Evolutionary conservation across 75 land plant species (phyloP).

Genomic region (Cupressus sempervirens): DNA sequence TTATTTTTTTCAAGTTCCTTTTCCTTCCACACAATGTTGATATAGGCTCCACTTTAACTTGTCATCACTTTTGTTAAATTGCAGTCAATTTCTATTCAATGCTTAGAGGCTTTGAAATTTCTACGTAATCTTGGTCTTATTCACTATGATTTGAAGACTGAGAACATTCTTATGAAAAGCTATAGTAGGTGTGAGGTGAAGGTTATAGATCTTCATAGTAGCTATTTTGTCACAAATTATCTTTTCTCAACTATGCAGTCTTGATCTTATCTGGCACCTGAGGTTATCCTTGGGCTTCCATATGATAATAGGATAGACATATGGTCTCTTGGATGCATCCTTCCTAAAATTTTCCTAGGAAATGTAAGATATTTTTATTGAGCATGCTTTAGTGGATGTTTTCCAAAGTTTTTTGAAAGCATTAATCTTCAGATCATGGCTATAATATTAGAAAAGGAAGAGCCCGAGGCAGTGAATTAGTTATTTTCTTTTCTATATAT

Average conservation of each 20-base stretch:
- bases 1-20: not conserved
- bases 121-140: conserved; percentile 93
- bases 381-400: too few species aligned
- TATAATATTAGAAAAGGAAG: too few species aligned
- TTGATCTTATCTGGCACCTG: conserved; percentile 98
- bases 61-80: not conserved
- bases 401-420: too few species aligned
- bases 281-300: conserved; percentile 94
- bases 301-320: conserved; percentile 96
- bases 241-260: conserved; percentile 98
- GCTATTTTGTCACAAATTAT: conserved; percentile 98
- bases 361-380: too few species aligned
- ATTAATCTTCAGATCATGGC: too few species aligned
- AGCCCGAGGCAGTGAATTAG: too few species aligned
- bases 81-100: conserved; percentile 82
- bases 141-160: conserved; percentile 98
- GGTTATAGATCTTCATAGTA: conserved; percentile 98
- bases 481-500: too few species aligned
- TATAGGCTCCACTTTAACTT: not conserved
- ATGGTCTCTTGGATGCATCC: too few species aligned
- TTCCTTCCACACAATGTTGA: not conserved
- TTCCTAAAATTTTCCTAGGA: too few species aligned
- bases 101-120: conserved; percentile 93
- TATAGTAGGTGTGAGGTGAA: too few species aligned
- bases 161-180: conserved; percentile 96